Base-by-base conservation (phyloP, 148 eudicot genomes). In the Chenopodium suecicum region DNA sequence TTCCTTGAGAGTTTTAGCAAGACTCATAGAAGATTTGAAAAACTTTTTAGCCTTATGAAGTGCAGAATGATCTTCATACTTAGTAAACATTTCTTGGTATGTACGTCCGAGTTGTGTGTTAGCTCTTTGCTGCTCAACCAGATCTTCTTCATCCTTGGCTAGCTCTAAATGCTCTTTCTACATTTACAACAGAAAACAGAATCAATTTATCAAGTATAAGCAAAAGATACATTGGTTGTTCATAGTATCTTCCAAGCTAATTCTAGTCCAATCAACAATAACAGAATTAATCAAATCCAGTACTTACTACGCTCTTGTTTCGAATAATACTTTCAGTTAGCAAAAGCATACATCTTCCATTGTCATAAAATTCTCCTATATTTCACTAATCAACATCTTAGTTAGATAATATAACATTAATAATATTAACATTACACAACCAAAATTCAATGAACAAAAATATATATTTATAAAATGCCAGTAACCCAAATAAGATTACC, bases 91-190 rank as follows among this genome's bases (percentile, higher is more conserved):
- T 86, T 94, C 98, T 79, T 97, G 91, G 88, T 97, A 97, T 48
- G 98, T 92, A 83, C 99, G 92, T 71, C 95, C 99, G 79, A 97
- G 95, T 87, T 97, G 99, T 64, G 99, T 97, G 86, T 84, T 85
- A 34, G 99, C 99, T 90, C 99, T 88, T 87, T 97, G 99, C 80
- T 97, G 98, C 91, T 97, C 99, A 83, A 88, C 84, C 31, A 90
- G 86, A 82, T 94, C 97, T 78, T 88, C 81, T 70, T 85, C 85
- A 50, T 89, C 91, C 81, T 89, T 89, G 68, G 99, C 99, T 47
- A 94, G 91, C 83, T 90, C 89, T 80, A 94, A 82, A 89, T 97
- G 99, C 86, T 90, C 94, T 87, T 90, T 94, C 99, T 97, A 83
- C 63, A 83, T 67, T 46, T 31, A 56, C 68, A 77, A 54, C 16